These are phyloP conservation scores for Daedaleopsis nitida DNA, from an alignment of 768 basidiomycete species.

Conservation along the genomic window DNA sequence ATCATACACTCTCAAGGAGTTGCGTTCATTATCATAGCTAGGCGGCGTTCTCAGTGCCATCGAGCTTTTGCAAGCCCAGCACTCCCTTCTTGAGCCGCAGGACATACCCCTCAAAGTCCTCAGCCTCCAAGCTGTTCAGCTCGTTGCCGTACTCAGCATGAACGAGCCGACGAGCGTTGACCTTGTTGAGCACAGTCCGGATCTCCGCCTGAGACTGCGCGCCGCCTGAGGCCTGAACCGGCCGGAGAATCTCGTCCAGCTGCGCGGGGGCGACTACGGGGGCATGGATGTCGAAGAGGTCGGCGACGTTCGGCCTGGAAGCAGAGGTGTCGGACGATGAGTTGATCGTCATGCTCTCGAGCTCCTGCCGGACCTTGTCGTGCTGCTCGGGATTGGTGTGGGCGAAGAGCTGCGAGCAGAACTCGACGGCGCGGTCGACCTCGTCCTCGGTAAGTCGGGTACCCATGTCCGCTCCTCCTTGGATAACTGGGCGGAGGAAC, in stretches of 20 bases:
- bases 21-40: too few relatives aligned
- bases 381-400: conserved; percentile 68
- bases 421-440: conserved; percentile 74
- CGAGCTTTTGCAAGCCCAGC: conserved; percentile 46
- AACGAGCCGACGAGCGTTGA: conserved; percentile 70
- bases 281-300: conserved; percentile 51
- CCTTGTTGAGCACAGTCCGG: conserved; percentile 60
- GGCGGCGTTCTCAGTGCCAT: too few relatives aligned
- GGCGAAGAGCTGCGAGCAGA: conserved; percentile 72
- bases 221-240: neutral
- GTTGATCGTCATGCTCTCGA: conserved; percentile 5
- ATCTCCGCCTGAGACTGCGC: conserved; percentile 38
- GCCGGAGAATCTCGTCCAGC: conserved; percentile 29
- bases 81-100: conserved; percentile 56
- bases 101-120: conserved; percentile 63
- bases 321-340: neutral
- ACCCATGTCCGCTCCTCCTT: conserved; percentile 79
- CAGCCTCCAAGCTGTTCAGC: conserved; percentile 69
- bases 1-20: too few relatives aligned
- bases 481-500: conserved; percentile 77
- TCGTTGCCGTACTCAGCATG: conserved; percentile 67
- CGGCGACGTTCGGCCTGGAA: neutral
- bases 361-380: conserved; percentile 32
- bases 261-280: conserved; percentile 37
- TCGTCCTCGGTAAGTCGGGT: conserved; percentile 68